Evolutionary conservation across 2,329 filamentous ascomycete species (phyloP), one percentile per base, ranked within the genome.

Genomic region (Diaporthe ampelina): DNA sequence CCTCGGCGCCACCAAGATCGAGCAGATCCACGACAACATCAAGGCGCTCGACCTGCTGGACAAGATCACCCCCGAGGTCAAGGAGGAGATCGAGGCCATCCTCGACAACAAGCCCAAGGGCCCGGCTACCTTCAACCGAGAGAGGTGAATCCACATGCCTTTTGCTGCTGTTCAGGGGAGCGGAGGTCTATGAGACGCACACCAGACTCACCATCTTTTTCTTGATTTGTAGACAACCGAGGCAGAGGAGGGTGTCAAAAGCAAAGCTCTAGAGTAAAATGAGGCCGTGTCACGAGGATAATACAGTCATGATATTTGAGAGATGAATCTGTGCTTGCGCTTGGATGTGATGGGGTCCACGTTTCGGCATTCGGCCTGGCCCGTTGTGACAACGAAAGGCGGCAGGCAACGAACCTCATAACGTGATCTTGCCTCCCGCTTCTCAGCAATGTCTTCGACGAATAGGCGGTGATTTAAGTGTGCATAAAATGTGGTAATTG

Each of bases 21-120:
- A 88, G 80, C 91, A 92, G 84, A 85, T 92, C 58, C 88, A 88
- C 72, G 90, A 92, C 81, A 91, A 91, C 78, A 82, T 90, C 63
- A 83, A 84, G 79, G 89, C 91, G 2, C 77, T 92, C 15, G 83
- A 81, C 17, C 83, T 86, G 13, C 81, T 90, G 32, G 87, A 90
- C 71, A 88, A 88, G 83, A 81, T 92, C 78, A 92, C 90, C 7
- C 86, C 86, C 0, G 89, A 90, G 80, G 84, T 92, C 69, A 79
- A 92, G 83, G 82, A 83, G 17, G 87, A 91, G 84, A 92, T 92
- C 80, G 90, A 92, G 75, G 76, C 54, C 1, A 76, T 81, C 35
- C 65, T 81, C 75, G 77, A 78, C 5, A 81, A 81, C 75, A 81
- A 81, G 79, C 80, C 80, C 4, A 74, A 76, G 70, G 74, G 74